Evolutionary conservation across 148 eudicot species (phyloP), one percentile per base, ranked within the genome.

Genomic region (Fagopyrum esculentum): DNA sequence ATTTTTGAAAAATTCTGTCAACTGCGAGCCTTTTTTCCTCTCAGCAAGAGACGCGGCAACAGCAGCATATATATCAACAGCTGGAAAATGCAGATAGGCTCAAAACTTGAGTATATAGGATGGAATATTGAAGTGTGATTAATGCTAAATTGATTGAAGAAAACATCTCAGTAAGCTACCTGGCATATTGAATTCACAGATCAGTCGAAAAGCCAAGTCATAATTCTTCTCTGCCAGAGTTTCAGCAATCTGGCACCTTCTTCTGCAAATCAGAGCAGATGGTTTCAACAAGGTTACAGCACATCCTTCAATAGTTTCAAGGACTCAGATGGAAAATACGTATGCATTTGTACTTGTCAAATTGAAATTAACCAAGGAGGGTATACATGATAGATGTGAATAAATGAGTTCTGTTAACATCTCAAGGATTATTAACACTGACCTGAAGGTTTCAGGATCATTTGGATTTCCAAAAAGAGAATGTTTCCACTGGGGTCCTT

Each of bases 21-120:
- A 79, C 57, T 90, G 96, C 69, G 93, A 87, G 56, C 96, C 99
- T 77, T 75, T 95, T 79, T 95, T 95, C 80, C 99, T 87, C 80
- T 95, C 99, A 78, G 99, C 99, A 83, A 95, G 96, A 35, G 99
- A 95, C 77, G 99, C 89, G 63, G 99, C 96, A 83, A 95, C 96
- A 69, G 96, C 99, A 80, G 99, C 99, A 85, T 95, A 95, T 77
- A 95, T 95, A 78, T 95, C 94, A 78, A 95, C 96, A 79, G 93
- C 99, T 95, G 89, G 60, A 76, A 74, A 78, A 74, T 45, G 35
- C 76, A 17, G 49, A 73, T 69, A 75, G 54, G 26, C 77, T 78
- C 71, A 73, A 72, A 57, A 66, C 69, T 22, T 51, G 75, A 64
- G 73, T 47, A 77, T 22, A 80, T 22, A 3, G 48, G 70, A 70